Evolutionary conservation across 768 basidiomycete species (phyloP), one percentile per base, ranked within the genome.

Genomic region (Russula sp.): DNA sequence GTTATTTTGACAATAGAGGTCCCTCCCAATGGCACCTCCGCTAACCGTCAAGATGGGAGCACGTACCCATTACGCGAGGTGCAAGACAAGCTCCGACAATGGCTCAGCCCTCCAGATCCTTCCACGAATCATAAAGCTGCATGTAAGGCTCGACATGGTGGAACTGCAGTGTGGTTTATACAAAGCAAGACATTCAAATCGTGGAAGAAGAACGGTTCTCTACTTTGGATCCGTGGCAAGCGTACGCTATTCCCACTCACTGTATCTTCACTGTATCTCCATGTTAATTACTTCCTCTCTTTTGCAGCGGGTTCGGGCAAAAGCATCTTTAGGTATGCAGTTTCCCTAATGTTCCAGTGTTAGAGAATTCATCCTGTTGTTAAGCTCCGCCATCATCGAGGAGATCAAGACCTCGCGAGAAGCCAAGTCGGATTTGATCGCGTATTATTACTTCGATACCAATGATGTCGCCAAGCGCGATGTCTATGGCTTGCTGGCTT

Each of bases 321-420:
- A 32, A 59, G 36, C n/a, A n/a, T 59, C 0, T 29, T 59, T 34
- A 51, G 58, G 58, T 59, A 59, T 22, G 58, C 32, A n/a, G 18
- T 43, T 16, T 29, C 13, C 1, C 3, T 18, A 11, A 4, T 7
- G 11, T 41, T 7, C 32, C 7, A 2, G 6, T 29, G 11, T 3
- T 10, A 16, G 11, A 22, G 14, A 34, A 35, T 36, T 51, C 16
- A 51, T 32, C 8, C 16, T 20, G 20, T 50, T 22, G n/a, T 22
- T 43, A n/a, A 59, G 48, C 32, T 49, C 58, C 13, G 18, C 39
- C 29, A 51, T 43, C n/a, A 51, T 59, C 48, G 29, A 49, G n/a
- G 58, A 42, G 13, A 5, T 59, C 46, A 59, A 34, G 16, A 25
- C 2, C 9, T 32, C 11, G 29, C 25, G 32, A 16, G 49, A 11